A percentile compares a stretch with the other conserved stretches of the same genome.
Conservation (phyloP, 75 land plant genomes). For the Ceratopteris richardii region DNA sequence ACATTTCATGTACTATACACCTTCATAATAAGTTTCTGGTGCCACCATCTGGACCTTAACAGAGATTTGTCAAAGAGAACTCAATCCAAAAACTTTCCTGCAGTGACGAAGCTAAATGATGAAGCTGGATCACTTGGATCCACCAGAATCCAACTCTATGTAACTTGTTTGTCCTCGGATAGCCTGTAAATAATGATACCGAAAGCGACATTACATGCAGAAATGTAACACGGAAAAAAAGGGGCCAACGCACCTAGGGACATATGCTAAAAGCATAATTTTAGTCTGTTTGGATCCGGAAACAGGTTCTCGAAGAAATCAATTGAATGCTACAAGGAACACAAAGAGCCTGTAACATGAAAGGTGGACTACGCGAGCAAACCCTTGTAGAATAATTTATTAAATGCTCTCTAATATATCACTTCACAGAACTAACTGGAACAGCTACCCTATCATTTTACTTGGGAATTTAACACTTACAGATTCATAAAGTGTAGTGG, state of each 20-base stretch:
- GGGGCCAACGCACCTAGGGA: conserved; percentile 4
- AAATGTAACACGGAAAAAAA: neutral
- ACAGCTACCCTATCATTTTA: too few relatives aligned
- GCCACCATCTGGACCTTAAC: too few relatives aligned
- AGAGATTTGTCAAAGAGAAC: too few relatives aligned
- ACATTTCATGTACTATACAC: too few relatives aligned
- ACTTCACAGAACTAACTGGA: too few relatives aligned
- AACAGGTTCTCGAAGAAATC: conserved; percentile 1
- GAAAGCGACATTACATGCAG: too few relatives aligned
- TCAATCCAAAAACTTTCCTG: neutral
- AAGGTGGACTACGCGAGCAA: neutral
- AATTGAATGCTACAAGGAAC: neutral
- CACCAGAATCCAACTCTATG: too few relatives aligned
- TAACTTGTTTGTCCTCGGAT: too few relatives aligned
- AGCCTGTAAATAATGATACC: too few relatives aligned
- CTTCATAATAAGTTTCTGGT: too few relatives aligned
- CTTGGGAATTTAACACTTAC: neutral
- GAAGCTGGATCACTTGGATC: too few relatives aligned
- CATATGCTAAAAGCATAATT: neutral
- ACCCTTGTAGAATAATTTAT: neutral
- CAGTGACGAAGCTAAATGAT: neutral
- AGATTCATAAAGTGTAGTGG: neutral
- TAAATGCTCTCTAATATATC: neutral
- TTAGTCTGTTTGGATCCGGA: neutral
- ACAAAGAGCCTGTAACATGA: neutral